These are phyloP conservation scores for Coccomyxa subellipsoidea DNA, from an alignment of 163 green algal genomes.

Conservation along the genomic window DNA sequence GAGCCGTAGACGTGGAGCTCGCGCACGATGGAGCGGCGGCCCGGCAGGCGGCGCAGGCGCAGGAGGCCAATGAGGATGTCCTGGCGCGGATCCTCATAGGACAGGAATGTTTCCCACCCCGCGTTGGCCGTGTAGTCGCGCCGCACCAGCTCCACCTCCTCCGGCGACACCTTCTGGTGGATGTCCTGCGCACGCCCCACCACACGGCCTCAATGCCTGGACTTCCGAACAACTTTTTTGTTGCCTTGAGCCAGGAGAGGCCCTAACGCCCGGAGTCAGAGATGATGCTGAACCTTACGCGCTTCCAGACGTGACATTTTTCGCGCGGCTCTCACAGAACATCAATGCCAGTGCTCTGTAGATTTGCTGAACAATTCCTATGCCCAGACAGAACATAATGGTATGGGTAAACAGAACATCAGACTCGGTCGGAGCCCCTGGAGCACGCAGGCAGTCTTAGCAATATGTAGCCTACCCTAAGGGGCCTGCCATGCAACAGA, in stretches of 20 bases:
- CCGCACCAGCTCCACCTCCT: constrained; percentile 91
- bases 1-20: constrained; percentile 98
- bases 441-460: too few relatives aligned
- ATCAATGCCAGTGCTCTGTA: too few relatives aligned
- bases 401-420: too few relatives aligned
- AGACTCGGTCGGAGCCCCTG: too few relatives aligned
- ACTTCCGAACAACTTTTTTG: not conserved
- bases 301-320: too few relatives aligned
- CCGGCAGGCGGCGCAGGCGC: constrained; percentile 55
- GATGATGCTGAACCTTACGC: too few relatives aligned
- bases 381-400: too few relatives aligned
- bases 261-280: too few relatives aligned
- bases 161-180: constrained; percentile 67
- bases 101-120: constrained; percentile 97
- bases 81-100: constrained; percentile 91
- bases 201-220: not conserved
- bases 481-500: too few relatives aligned
- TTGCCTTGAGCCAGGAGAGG: not conserved
- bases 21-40: constrained; percentile 70
- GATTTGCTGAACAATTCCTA: too few relatives aligned
- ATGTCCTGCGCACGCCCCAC: constrained; percentile 65
- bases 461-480: too few relatives aligned
- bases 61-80: constrained; percentile 96
- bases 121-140: constrained; percentile 92
- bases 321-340: too few relatives aligned